Conservation (phyloP, 306 rosid species). For the Acacia crassicarpa region DNA sequence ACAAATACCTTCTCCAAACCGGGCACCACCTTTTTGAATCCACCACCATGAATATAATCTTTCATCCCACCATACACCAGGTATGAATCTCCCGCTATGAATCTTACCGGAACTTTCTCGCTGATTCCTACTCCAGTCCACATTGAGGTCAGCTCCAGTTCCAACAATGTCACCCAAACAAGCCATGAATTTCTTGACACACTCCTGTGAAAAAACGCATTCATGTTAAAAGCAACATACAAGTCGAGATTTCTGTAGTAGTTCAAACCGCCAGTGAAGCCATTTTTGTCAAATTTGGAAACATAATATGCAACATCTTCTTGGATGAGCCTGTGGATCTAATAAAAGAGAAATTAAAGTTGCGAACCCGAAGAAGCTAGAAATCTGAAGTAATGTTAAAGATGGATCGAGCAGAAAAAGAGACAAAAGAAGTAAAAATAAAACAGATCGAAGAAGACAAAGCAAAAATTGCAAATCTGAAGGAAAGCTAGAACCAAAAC, state of each 20-base stretch:
- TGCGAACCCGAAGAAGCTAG: no score
- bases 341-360: no score
- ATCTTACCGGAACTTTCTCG: not conserved
- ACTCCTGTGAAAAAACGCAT: not conserved
- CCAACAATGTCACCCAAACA: conserved; percentile 4
- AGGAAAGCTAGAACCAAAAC: no score
- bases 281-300: conserved; percentile 33
- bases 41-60: conserved; percentile 16
- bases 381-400: no score
- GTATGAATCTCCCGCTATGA: conserved; percentile 18
- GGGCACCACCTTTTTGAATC: conserved; percentile 5
- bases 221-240: conserved; percentile 4
- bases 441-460: no score
- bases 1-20: conserved; percentile 16
- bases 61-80: not conserved
- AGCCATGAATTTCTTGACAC: not conserved
- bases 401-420: no score
- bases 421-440: no score
- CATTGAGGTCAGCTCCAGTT: conserved; percentile 18
- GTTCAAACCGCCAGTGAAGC: conserved; percentile 52
- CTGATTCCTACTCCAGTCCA: not conserved
- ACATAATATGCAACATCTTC: conserved; percentile 44
- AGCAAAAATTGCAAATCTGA: no score
- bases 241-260: conserved; percentile 38
- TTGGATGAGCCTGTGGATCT: conserved; percentile 38